A percentile compares a stretch with the other conserved stretches of the same genome.
phyloP scores from a whole-genome alignment of 345 rosid genomes.

The Eucalyptus albens region DNA sequence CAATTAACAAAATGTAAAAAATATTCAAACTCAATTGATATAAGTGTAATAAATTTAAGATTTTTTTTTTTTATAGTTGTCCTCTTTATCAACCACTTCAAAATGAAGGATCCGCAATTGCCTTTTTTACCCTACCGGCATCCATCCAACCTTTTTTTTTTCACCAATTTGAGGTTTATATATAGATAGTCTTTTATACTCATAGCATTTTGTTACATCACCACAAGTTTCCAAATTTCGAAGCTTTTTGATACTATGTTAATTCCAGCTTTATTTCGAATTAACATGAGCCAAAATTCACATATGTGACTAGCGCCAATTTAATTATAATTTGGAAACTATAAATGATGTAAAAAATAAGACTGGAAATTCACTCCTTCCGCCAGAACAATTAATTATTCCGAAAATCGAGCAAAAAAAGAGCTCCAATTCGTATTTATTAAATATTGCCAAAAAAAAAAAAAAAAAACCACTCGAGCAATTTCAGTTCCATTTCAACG shows the following conservation, averaged over 20 bases:
- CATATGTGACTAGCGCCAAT: background rate
- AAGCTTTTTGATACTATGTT: rapidly evolving
- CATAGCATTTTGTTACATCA: background rate
- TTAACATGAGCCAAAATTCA: rapidly evolving
- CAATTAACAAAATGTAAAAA: too few relatives aligned
- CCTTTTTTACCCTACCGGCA: background rate
- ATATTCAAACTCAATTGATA: too few relatives aligned
- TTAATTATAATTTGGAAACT: background rate
- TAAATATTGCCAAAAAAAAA: background rate
- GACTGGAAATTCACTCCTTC: background rate
- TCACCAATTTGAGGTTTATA: background rate
- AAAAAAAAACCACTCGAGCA: background rate
- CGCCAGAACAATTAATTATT: background rate
- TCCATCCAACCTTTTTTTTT: background rate
- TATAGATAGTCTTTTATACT: background rate
- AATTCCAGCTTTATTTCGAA: background rate
- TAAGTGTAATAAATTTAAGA: rapidly evolving
- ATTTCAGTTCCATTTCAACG: background rate
- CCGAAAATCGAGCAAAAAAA: background rate
- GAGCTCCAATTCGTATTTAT: background rate
- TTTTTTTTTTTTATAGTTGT: too few relatives aligned
- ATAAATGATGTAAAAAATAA: too few relatives aligned
- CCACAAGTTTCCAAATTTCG: background rate
- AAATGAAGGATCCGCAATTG: background rate
- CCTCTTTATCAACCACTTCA: too few relatives aligned